phyloP scores from a whole-genome alignment of 2,329 filamentous ascomycete species.

The Hypoxylon sp. region DNA sequence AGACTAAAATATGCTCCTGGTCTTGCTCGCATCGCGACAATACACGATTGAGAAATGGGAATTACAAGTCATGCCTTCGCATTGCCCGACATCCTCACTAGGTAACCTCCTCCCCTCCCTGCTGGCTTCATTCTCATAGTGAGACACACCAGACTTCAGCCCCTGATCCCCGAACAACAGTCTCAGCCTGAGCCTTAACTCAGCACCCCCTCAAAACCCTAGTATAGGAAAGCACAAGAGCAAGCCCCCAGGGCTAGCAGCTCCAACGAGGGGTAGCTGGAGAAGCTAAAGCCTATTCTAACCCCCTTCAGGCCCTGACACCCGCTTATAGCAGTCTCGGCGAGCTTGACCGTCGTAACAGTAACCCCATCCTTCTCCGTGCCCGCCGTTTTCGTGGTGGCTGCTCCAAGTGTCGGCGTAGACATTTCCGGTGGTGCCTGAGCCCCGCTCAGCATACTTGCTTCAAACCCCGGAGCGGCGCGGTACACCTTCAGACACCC shows the following conservation, averaged over 20 bases:
- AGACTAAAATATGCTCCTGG: background rate
- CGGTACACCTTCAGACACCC: slow-evolving; percentile 41
- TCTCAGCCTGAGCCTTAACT: slow-evolving; percentile 5
- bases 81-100: background rate
- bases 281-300: slow-evolving; percentile 22
- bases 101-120: background rate
- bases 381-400: background rate
- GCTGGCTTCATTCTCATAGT: background rate
- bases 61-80: background rate
- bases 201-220: slow-evolving; percentile 31
- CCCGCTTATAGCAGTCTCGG: slow-evolving; percentile 32
- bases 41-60: too few relatives aligned
- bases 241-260: slow-evolving; percentile 2
- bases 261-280: slow-evolving; percentile 24
- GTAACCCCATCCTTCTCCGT: slow-evolving; percentile 16
- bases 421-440: background rate
- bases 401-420: background rate
- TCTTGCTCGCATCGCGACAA: background rate
- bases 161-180: slow-evolving; percentile 2
- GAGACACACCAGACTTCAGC: background rate
- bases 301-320: slow-evolving; percentile 13
- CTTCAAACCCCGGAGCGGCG: slow-evolving; percentile 30
- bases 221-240: slow-evolving; percentile 19
- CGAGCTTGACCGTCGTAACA: slow-evolving; percentile 33
- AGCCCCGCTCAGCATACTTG: slow-evolving; percentile 14